Evolutionary conservation across 2,329 filamentous ascomycete genomes (phyloP), one percentile per base, ranked within the genome.

Genomic region (Pseudogymnoascus sp.): DNA sequence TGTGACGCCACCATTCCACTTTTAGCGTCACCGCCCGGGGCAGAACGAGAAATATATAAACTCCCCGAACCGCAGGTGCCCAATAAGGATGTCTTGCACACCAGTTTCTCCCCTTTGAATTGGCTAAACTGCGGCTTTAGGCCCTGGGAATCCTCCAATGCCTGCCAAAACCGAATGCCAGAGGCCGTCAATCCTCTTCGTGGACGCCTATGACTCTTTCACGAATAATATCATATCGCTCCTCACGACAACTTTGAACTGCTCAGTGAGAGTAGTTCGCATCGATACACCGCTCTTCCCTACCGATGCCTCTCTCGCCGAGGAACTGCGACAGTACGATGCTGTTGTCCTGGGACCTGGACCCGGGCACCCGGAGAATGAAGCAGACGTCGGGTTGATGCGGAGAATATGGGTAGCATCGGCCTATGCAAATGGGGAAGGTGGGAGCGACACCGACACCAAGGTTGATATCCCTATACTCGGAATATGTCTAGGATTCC

Each of bases 161-260:
- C 51, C 51, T 7, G 29, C 29, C 29, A 36, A 57, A 12, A 18
- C 16, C 10, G 51, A 57, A 57, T 57, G 29, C 12, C 62, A 66
- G 6, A 72, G 73, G 64, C 69, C 73, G 45, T 64, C 69, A 16
- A 88, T 97, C 66, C 84, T 97, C 67, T 96, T 96, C 77, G 81
- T 99, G 69, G 95, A 97, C 75, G 93, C 93, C 66, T 96, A 96
- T 76, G 95, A 99, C 78, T 97, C 93, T 45, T 99, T 97, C 77
- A 91, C 92, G 63, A 93, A 96, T 77, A 97, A 97, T 77, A 95
- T 97, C 71, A 86, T 96, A 62, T 87, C 90, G 5, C 83, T 96
- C 36, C 81, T 97, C 57, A 83, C 88, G 69, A 85, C 87, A 3
- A 81, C 85, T 3, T 81, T 96, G 7, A 77, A 81, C 65, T 88